Percentiles rank a stretch among this genome's conserved stretches.
Conservation (phyloP, 441 rosid genomes). For the Populus hybrid region DNA sequence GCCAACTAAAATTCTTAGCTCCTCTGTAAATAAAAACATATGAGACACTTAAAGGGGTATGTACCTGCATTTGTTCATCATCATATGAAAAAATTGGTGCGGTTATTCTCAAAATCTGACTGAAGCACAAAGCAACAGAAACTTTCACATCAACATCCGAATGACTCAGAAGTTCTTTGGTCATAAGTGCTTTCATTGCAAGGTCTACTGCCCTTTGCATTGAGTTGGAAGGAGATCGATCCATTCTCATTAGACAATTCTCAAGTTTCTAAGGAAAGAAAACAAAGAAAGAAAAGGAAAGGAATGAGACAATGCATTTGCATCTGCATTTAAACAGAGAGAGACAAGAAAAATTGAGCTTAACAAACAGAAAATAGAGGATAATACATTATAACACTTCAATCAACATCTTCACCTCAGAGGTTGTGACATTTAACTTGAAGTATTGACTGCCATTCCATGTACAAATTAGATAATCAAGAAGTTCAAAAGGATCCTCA, state of each 20-base stretch:
- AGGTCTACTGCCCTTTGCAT: slow-evolving; percentile 56
- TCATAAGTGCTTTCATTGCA: slow-evolving; percentile 53
- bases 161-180: slow-evolving; percentile 52
- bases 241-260: slow-evolving; percentile 43
- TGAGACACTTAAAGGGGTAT: background rate
- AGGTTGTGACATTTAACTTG: background rate
- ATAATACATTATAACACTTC: background rate
- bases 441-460: background rate
- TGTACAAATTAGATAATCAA: background rate
- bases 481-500: background rate
- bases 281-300: background rate
- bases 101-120: slow-evolving; percentile 79
- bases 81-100: slow-evolving; percentile 81
- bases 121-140: slow-evolving; percentile 70
- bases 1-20: background rate
- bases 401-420: background rate
- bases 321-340: background rate
- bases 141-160: slow-evolving; percentile 59
- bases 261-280: slow-evolving; percentile 50
- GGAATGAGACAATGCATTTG: background rate
- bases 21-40: background rate
- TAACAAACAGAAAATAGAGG: background rate
- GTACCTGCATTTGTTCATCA: slow-evolving; percentile 76
- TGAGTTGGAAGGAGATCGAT: slow-evolving; percentile 56
- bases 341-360: background rate